Evolutionary conservation across 139 green algal species (phyloP).

Genomic region (Chlorella sorokiniana): DNA sequence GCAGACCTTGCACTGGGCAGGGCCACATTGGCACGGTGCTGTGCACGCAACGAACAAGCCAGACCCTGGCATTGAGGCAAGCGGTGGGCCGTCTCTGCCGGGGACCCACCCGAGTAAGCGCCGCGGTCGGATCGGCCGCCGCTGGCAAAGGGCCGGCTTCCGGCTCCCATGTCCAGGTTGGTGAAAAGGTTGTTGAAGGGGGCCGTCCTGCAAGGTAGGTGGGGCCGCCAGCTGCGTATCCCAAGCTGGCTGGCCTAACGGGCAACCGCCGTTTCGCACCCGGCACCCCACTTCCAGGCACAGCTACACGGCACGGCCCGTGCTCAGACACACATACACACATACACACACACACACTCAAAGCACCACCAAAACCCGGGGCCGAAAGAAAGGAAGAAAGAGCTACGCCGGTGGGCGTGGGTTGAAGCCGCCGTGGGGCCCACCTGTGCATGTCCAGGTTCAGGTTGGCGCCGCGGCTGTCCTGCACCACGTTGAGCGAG

Average conservation of each 20-base stretch:
- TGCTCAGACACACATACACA: no score
- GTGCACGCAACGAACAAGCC: not conserved
- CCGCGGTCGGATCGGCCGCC: not conserved
- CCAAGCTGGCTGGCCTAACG: not conserved
- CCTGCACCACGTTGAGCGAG: not conserved
- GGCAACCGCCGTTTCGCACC: no score
- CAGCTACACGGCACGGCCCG: no score
- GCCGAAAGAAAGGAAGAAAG: no score
- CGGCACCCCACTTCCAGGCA: no score
- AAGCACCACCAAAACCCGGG: not conserved
- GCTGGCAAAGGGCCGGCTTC: not conserved
- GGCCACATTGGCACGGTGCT: not conserved
- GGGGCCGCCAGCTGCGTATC: not conserved
- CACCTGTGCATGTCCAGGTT: not conserved
- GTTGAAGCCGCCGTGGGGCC: no score
- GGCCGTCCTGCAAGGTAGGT: not conserved
- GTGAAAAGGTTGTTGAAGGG: slow-evolving; percentile 17
- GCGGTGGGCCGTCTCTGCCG: not conserved
- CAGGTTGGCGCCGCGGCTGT: not conserved
- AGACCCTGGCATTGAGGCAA: no score
- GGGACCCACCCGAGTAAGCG: not conserved
- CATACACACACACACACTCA: no score
- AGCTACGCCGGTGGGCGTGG: no score
- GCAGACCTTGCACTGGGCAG: not conserved
- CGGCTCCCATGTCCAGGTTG: slow-evolving; percentile 1